Conservation (phyloP, 2,329 filamentous ascomycete species). For the Xylaria sp. region DNA sequence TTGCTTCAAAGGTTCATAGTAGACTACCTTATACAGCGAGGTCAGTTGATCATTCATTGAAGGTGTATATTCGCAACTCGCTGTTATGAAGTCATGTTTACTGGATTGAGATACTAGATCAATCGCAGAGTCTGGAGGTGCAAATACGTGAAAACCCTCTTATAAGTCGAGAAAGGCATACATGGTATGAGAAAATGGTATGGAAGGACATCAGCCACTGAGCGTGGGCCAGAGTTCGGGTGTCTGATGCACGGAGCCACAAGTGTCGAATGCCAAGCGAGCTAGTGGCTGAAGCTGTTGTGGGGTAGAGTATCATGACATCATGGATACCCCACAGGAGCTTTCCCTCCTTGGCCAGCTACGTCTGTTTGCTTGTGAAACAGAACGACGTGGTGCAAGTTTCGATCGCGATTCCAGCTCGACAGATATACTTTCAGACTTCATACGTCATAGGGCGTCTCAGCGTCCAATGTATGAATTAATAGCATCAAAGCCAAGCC, state of each 20-base stretch:
- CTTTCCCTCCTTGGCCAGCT: constrained; percentile 42
- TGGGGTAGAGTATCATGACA: constrained; percentile 42
- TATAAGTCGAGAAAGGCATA: too few relatives aligned
- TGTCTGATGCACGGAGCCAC: background rate
- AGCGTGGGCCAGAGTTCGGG: background rate
- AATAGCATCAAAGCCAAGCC: background rate
- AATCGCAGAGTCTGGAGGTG: too few relatives aligned
- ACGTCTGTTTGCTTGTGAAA: constrained; percentile 12
- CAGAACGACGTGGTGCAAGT: background rate
- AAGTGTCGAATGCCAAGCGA: background rate
- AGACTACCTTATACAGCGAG: too few relatives aligned
- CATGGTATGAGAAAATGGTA: background rate
- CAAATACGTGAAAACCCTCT: too few relatives aligned
- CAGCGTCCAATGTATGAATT: background rate
- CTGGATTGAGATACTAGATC: too few relatives aligned
- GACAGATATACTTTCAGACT: background rate
- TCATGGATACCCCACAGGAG: constrained; percentile 42
- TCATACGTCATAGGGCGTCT: constrained; percentile 28
- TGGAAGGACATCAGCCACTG: background rate
- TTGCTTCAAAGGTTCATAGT: too few relatives aligned
- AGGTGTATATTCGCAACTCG: too few relatives aligned
- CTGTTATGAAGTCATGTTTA: too few relatives aligned
- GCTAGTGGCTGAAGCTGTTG: constrained; percentile 33
- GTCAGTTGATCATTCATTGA: too few relatives aligned
- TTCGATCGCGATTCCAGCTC: constrained; percentile 30